A percentile compares a stretch with the other conserved stretches of the same genome.
Evolutionary conservation across 306 rosid species (phyloP).

Genomic region (Luffa acutangula): DNA sequence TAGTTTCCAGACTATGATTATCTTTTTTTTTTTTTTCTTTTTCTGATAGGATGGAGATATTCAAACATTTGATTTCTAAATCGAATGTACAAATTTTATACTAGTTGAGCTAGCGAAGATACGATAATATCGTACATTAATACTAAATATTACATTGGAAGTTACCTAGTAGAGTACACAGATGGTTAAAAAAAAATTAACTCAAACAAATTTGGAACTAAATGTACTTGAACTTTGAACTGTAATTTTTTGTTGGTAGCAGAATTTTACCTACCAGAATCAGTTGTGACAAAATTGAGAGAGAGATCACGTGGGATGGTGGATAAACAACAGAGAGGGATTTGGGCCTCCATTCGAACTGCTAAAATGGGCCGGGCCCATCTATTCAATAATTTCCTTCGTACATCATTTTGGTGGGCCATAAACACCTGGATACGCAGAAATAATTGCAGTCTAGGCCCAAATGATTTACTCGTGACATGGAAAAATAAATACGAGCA

Average conservation of each 20-base stretch:
- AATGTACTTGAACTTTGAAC: too few species aligned
- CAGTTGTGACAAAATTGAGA: constrained; percentile 4
- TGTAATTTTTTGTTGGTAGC: too few species aligned
- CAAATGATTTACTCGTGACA: constrained; percentile 1
- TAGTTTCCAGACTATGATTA: not conserved
- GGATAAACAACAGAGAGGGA: not conserved
- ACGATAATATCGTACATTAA: not conserved
- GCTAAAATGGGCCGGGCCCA: constrained; percentile 5
- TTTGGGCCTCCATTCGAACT: constrained; percentile 4
- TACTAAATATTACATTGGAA: not conserved
- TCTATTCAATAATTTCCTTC: not conserved
- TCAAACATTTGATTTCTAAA: too few species aligned
- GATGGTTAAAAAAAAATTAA: too few species aligned
- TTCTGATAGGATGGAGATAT: too few species aligned
- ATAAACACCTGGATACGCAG: not conserved
- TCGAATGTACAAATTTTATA: too few species aligned
- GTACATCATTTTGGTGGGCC: constrained; percentile 1
- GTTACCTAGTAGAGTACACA: not conserved
- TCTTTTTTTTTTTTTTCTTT: too few species aligned
- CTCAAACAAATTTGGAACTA: too few species aligned
- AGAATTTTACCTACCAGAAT: not conserved
- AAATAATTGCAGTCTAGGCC: not conserved
- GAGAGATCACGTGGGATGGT: not conserved
- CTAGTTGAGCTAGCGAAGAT: not conserved
- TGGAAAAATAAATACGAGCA: not conserved